phyloP scores from a whole-genome alignment of 1,139 yeast species.

The Yamadazyma membranifaciens region DNA sequence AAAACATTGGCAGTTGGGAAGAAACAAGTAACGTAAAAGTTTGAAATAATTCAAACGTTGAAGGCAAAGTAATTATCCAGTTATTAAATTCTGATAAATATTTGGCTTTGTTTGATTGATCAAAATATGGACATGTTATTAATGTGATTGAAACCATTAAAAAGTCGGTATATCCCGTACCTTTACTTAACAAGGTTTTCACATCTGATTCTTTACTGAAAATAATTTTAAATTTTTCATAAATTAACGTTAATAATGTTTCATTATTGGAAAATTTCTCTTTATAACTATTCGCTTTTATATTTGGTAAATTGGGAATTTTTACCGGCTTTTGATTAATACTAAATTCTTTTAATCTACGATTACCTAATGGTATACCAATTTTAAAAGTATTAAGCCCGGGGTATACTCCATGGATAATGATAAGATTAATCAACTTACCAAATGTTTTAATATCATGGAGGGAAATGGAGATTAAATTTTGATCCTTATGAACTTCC shows the following conservation, averaged over 20 bases:
- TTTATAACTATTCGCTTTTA: slow-evolving; percentile 13
- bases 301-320: slow-evolving; percentile 17
- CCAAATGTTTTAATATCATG: slow-evolving; percentile 81
- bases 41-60: slow-evolving; percentile 60
- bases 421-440: slow-evolving; percentile 58
- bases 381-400: slow-evolving; percentile 50
- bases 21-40: slow-evolving; percentile 53
- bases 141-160: slow-evolving; percentile 57
- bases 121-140: slow-evolving; percentile 38
- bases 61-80: slow-evolving; percentile 33
- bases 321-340: slow-evolving; percentile 24
- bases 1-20: slow-evolving; percentile 39
- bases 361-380: slow-evolving; percentile 65
- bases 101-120: slow-evolving; percentile 8
- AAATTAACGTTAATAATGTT: slow-evolving; percentile 32
- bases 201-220: slow-evolving; percentile 50
- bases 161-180: slow-evolving; percentile 74
- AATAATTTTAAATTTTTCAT: slow-evolving; percentile 30
- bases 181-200: slow-evolving; percentile 54
- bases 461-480: slow-evolving; percentile 68
- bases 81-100: slow-evolving; percentile 14
- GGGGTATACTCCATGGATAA: slow-evolving; percentile 71
- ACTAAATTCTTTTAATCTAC: slow-evolving; percentile 50
- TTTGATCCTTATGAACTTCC: slow-evolving; percentile 21
- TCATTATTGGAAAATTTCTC: slow-evolving; percentile 18